These are phyloP conservation scores for Ceratobasidium sp. DNA, from an alignment of 1,284 basidiomycete species.

Conservation along the genomic window DNA sequence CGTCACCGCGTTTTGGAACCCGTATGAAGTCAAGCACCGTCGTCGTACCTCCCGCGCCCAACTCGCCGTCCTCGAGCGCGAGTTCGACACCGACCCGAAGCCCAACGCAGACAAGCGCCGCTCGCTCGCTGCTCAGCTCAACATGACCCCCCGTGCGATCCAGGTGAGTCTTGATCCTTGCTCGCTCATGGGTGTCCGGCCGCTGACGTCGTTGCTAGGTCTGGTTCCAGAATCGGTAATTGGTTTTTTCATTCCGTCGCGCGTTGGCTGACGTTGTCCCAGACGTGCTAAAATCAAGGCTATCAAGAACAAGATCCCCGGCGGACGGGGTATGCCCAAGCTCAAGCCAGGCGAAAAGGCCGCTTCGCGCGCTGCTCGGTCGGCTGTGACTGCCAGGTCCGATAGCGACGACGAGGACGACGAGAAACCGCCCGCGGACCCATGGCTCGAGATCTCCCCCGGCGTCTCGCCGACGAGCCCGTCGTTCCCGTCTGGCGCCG, in stretches of 20 bases:
- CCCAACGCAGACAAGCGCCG: slow-evolving; percentile 86
- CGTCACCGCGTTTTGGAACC: slow-evolving; percentile 67
- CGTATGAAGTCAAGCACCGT: slow-evolving; percentile 91
- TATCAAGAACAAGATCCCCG: slow-evolving; percentile 46
- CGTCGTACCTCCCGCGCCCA: slow-evolving; percentile 87
- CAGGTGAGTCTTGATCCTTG: slow-evolving; percentile 72
- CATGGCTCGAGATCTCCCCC: slow-evolving; percentile 16
- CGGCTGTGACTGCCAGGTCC: background rate
- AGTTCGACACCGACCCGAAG: slow-evolving; percentile 89
- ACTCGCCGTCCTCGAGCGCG: slow-evolving; percentile 85
- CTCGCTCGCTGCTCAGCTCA: slow-evolving; percentile 81
- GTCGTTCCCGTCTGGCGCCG: slow-evolving; percentile 21
- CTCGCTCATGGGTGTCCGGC: slow-evolving; percentile 44
- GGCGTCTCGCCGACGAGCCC: slow-evolving; percentile 27
- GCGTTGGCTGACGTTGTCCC: background rate
- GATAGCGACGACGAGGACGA: slow-evolving; percentile 41
- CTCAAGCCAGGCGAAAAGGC: slow-evolving; percentile 43
- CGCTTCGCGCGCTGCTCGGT: slow-evolving; percentile 6
- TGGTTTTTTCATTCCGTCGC: slow-evolving; percentile 43
- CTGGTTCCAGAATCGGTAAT: slow-evolving; percentile 91
- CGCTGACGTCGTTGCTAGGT: slow-evolving; percentile 63
- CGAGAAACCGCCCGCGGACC: slow-evolving; percentile 29
- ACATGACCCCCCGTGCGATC: slow-evolving; percentile 92
- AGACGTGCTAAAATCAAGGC: slow-evolving; percentile 50
- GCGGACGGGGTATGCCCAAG: slow-evolving; percentile 43